A percentile compares a stretch with the other conserved stretches of the same genome.
These are phyloP conservation scores for Arthroderma uncinatum DNA, from an alignment of 2,329 filamentous ascomycete species.

Conservation along the genomic window DNA sequence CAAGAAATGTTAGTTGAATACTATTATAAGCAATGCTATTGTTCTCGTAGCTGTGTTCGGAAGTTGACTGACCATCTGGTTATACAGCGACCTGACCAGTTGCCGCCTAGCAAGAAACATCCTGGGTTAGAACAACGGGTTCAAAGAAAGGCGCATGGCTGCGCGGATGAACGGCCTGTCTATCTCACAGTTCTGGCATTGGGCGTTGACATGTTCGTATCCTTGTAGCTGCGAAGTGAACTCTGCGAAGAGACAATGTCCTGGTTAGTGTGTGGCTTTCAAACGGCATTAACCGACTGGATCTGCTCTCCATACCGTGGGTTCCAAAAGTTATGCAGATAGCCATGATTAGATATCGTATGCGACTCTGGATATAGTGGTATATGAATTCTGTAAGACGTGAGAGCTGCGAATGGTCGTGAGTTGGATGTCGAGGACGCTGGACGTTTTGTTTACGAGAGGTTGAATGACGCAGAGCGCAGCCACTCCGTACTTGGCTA, in stretches of 20 bases:
- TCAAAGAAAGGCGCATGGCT: neutral
- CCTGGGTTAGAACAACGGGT: neutral
- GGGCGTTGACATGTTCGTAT: slow-evolving; percentile 27
- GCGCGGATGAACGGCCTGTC: neutral
- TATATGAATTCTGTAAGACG: too few species aligned
- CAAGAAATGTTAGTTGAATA: neutral
- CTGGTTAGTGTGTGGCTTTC: neutral
- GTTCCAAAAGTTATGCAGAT: slow-evolving; percentile 24
- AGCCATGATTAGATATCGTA: slow-evolving; percentile 12
- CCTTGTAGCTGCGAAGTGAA: slow-evolving; percentile 25
- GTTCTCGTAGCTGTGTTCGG: neutral
- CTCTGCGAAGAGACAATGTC: slow-evolving; percentile 17
- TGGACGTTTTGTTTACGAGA: neutral
- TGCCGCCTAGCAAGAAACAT: slow-evolving; percentile 19
- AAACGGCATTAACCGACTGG: neutral
- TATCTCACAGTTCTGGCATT: slow-evolving; percentile 26
- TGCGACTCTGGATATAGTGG: neutral
- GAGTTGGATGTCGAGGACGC: neutral
- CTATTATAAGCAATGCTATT: neutral
- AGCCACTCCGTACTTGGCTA: neutral
- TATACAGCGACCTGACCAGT: slow-evolving; percentile 27
- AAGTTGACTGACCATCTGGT: slow-evolving; percentile 21
- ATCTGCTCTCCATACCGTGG: slow-evolving; percentile 15
- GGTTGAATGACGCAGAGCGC: neutral
- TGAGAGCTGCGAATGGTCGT: neutral